Evolutionary conservation across 2,329 filamentous ascomycete species (phyloP).

Genomic region (Fusarium algeriense): DNA sequence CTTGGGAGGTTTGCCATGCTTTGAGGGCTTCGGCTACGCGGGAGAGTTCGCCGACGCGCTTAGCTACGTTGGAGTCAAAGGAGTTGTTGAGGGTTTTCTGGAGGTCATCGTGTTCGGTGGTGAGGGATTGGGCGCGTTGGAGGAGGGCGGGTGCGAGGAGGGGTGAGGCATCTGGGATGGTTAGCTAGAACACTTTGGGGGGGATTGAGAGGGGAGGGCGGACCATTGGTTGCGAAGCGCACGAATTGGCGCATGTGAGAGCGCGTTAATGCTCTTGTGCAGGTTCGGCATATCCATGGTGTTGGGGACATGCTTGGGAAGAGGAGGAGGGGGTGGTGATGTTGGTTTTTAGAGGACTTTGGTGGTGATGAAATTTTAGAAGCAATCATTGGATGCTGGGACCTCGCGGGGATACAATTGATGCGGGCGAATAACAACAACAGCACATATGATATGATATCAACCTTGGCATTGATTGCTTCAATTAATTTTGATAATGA

Average conservation of each 20-base stretch:
- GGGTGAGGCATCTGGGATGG: conserved; percentile 30
- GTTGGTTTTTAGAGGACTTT: not conserved
- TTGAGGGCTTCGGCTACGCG: conserved; percentile 68
- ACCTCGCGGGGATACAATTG: conserved; percentile 26
- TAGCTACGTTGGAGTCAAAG: conserved; percentile 70
- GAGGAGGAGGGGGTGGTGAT: conserved; percentile 9
- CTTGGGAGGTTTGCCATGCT: conserved; percentile 68
- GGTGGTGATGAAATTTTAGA: conserved; percentile 40
- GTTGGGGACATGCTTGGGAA: conserved; percentile 48
- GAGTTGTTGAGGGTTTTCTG: conserved; percentile 61
- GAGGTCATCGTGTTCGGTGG: conserved; percentile 69
- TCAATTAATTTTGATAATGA: not conserved
- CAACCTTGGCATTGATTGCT: not conserved
- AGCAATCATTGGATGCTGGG: conserved; percentile 15
- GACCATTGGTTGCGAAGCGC: conserved; percentile 52
- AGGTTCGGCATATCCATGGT: conserved; percentile 55
- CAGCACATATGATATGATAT: not conserved
- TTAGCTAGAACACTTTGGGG: not conserved
- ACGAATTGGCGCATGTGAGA: conserved; percentile 44
- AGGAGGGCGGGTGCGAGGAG: conserved; percentile 67
- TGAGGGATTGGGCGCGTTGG: conserved; percentile 68
- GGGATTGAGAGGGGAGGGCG: not conserved
- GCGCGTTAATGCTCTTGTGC: conserved; percentile 49
- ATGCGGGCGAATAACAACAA: not conserved
- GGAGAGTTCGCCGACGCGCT: conserved; percentile 71